Conservation (phyloP, 2,329 filamentous ascomycete species). For the Cladosporium sp. region DNA sequence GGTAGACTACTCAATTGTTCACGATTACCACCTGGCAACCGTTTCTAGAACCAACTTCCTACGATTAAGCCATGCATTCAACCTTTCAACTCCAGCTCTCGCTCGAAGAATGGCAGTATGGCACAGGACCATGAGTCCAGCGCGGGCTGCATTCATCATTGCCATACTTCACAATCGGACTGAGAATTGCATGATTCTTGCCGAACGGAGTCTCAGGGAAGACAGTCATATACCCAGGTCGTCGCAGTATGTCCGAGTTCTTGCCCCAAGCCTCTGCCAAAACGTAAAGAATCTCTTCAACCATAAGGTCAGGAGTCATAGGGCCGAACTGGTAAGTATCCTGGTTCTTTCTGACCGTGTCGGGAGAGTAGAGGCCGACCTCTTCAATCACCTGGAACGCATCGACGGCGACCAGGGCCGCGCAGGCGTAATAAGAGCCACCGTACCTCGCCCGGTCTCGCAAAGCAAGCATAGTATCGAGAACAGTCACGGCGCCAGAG, state of each 20-base stretch:
- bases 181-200: slow-evolving; percentile 24
- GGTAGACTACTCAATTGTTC: too few species aligned
- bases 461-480: slow-evolving; percentile 27
- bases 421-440: slow-evolving; percentile 32
- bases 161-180: slow-evolving; percentile 23
- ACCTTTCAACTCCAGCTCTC: not conserved
- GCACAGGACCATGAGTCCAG: slow-evolving; percentile 17
- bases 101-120: slow-evolving; percentile 13
- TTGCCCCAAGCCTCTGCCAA: slow-evolving; percentile 28
- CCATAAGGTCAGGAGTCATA: slow-evolving; percentile 29
- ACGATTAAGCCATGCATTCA: not conserved
- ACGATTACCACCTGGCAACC: too few species aligned
- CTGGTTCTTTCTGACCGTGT: slow-evolving; percentile 25
- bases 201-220: slow-evolving; percentile 25
- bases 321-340: slow-evolving; percentile 25
- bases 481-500: slow-evolving; percentile 25
- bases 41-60: too few species aligned
- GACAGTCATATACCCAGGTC: slow-evolving; percentile 18
- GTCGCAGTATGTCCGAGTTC: slow-evolving; percentile 19
- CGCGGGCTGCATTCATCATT: slow-evolving; percentile 13
- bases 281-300: slow-evolving; percentile 28
- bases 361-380: slow-evolving; percentile 31
- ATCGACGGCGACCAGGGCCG: slow-evolving; percentile 30
- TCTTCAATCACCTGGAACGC: slow-evolving; percentile 30
- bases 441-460: slow-evolving; percentile 34